Base-by-base conservation (phyloP, 192 early-diverging fungal species). In the Coemansia sp. region DNA sequence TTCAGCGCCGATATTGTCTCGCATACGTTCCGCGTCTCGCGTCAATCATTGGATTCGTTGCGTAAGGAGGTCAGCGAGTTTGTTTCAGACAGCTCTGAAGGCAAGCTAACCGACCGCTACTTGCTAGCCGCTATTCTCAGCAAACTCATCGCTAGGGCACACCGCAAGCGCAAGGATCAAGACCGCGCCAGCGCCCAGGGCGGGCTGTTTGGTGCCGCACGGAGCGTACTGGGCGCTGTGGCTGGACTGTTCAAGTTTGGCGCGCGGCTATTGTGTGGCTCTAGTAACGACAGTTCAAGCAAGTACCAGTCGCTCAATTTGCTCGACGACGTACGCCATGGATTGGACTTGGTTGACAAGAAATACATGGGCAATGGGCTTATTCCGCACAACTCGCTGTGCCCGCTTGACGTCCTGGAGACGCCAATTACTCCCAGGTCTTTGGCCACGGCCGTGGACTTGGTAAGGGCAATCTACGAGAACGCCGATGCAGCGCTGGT, bases 301-400 rank as follows among this genome's bases (percentile, higher is more conserved):
- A 57, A n/a, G 54, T 41, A 66, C 36, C 77, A 79, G 72, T 73
- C 72, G 17, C 62, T 79, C 1, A 73, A 67, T 19, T 50, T 79
- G 21, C 64, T 81, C 44, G 67, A 67, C 7, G 79, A 82, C 34
- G 44, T 82, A 54, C 79, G 79, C 37, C 71, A 77, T 41, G 64
- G 71, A 6, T 59, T 82, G 41, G 70, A 17, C 3, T 17, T 82
- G 6, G 57, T 35, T 2, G 65, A 64, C 42, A 33, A 70, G 29
- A 62, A 57, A 45, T 82, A 82, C 50, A 82, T 73, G 62, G 79
- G 79, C 59, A 82, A 82, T 17, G 79, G 70, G 0, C 63, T 82
- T 39, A 34, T 82, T 2, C 74, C 79, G 10, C 74, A 76, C 62
- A 77, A 70, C 59, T 46, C 66, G 13, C 64, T 67, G 56, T 74